Evolutionary conservation across 2,329 filamentous ascomycete species (phyloP).

Genomic region (Lecanicillium sp.): DNA sequence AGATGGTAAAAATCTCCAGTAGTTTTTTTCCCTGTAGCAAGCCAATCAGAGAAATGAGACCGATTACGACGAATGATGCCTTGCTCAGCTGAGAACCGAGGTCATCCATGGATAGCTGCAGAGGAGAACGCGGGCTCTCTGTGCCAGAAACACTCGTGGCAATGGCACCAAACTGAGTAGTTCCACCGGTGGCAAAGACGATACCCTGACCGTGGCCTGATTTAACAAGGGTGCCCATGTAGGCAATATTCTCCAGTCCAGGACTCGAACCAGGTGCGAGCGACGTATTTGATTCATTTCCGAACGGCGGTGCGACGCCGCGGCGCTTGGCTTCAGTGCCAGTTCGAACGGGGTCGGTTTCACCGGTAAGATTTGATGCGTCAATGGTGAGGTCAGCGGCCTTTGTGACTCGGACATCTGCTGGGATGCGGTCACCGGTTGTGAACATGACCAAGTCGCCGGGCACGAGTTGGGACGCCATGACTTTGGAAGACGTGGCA

Average conservation of each 20-base stretch:
- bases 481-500: constrained; percentile 73
- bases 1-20: constrained; percentile 95
- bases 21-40: constrained; percentile 83
- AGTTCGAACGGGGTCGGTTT: constrained; percentile 88
- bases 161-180: constrained; percentile 94
- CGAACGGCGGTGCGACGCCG: constrained; percentile 17
- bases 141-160: constrained; percentile 91
- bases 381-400: constrained; percentile 89
- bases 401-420: constrained; percentile 89
- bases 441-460: constrained; percentile 92
- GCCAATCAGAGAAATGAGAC: constrained; percentile 83
- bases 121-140: constrained; percentile 86
- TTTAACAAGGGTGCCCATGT: constrained; percentile 95
- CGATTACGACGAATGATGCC: constrained; percentile 92
- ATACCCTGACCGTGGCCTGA: constrained; percentile 94
- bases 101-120: constrained; percentile 96
- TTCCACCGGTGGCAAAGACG: constrained; percentile 91
- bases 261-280: constrained; percentile 1
- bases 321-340: constrained; percentile 52
- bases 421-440: constrained; percentile 92
- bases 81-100: constrained; percentile 94
- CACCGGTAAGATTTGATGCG: constrained; percentile 92
- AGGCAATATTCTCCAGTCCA: constrained; percentile 84
- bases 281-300: neutral
- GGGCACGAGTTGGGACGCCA: constrained; percentile 80